A percentile compares a stretch with the other conserved stretches of the same genome.
Evolutionary conservation across 169 alveolate genomes (phyloP).

Genomic region (Eimeria necatrix): DNA sequence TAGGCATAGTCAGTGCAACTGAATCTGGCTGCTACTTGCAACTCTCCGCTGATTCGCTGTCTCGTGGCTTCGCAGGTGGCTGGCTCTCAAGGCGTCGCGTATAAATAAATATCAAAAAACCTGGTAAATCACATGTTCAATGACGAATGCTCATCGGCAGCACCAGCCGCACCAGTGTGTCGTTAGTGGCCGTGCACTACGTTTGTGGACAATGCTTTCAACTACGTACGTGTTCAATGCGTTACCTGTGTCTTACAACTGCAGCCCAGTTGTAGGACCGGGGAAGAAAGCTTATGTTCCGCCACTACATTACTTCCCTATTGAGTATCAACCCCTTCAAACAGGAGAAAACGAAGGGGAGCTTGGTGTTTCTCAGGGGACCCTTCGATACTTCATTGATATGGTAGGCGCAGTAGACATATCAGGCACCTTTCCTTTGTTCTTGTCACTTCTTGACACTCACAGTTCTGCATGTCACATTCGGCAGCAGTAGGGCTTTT

Average conservation of each 20-base stretch:
- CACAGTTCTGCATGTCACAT: neutral
- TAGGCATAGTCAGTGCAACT: neutral
- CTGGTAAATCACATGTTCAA: neutral
- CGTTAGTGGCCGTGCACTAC: too few relatives aligned
- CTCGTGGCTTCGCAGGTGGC: constrained; percentile 55
- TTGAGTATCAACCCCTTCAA: constrained; percentile 51
- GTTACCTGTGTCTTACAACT: neutral
- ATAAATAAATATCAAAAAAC: neutral
- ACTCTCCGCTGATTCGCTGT: neutral
- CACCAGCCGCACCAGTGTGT: too few relatives aligned
- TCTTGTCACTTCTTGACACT: neutral
- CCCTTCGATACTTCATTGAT: constrained; percentile 56
- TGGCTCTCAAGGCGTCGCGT: constrained; percentile 49
- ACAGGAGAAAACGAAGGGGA: constrained; percentile 42
- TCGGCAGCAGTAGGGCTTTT: neutral
- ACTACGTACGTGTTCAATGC: neutral
- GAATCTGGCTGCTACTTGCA: neutral
- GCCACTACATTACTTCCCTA: constrained; percentile 54
- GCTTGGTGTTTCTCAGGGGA: constrained; percentile 64
- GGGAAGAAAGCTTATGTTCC: constrained; percentile 46
- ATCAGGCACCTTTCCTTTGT: neutral
- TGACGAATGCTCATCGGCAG: too few relatives aligned
- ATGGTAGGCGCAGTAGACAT: constrained; percentile 35
- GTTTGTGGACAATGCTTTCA: too few relatives aligned
- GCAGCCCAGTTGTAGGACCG: constrained; percentile 64